Conservation (phyloP, 2,329 filamentous ascomycete genomes). For the Aschersonia sp. region DNA sequence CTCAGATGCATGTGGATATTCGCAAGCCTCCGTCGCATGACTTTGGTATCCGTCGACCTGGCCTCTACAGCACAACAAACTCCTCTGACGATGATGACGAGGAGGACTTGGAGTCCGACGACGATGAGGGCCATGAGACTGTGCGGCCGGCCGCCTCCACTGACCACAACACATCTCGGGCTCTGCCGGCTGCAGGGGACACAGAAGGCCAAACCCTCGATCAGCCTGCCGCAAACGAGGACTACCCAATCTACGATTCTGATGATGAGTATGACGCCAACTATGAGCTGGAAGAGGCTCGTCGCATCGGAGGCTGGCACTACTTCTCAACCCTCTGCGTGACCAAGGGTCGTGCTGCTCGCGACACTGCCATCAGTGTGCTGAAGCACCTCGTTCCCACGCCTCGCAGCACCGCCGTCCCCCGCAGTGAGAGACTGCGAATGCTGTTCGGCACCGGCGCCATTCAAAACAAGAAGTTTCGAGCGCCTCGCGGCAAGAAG, state of each 20-base stretch:
- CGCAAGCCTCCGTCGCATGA: constrained; percentile 78
- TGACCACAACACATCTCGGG: constrained; percentile 24
- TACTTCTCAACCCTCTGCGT: constrained; percentile 51
- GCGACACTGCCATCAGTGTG: constrained; percentile 24
- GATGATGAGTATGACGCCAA: constrained; percentile 61
- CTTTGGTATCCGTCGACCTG: constrained; percentile 78
- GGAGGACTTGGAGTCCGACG: constrained; percentile 54
- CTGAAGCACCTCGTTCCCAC: constrained; percentile 38
- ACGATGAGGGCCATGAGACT: constrained; percentile 29
- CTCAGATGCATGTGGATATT: constrained; percentile 96
- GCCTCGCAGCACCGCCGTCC: constrained; percentile 40
- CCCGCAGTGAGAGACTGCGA: constrained; percentile 37
- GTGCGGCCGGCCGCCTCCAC: constrained; percentile 7
- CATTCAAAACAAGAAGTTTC: constrained; percentile 46
- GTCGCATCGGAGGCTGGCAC: constrained; percentile 58
- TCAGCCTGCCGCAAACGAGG: constrained; percentile 43
- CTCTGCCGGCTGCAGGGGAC: constrained; percentile 37
- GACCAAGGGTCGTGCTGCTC: constrained; percentile 27
- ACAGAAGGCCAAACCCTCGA: constrained; percentile 71
- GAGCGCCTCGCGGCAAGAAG: constrained; percentile 69
- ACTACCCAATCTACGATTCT: constrained; percentile 83
- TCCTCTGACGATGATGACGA: constrained; percentile 52
- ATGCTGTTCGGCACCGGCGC: constrained; percentile 39
- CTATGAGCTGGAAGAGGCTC: constrained; percentile 64
- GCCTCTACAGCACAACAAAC: constrained; percentile 60